Evolutionary conservation across 2,329 filamentous ascomycete genomes (phyloP).

Genomic region (Mollisiaceae sp.): DNA sequence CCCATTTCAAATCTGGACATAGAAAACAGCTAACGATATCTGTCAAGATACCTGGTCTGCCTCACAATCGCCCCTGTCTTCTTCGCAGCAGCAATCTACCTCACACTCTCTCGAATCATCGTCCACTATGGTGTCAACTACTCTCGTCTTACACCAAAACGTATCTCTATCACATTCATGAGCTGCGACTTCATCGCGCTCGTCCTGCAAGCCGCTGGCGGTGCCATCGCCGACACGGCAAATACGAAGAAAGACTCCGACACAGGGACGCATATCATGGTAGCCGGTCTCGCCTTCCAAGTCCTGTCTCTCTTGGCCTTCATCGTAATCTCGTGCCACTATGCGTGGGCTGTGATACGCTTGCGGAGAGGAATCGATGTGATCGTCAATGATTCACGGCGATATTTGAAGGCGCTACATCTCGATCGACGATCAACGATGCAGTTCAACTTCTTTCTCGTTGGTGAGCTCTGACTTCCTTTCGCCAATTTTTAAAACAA

Average conservation of each 20-base stretch:
- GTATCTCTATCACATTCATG: conserved; percentile 52
- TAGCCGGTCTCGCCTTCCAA: conserved; percentile 47
- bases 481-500: background rate
- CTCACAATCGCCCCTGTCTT: conserved; percentile 50
- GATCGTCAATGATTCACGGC: background rate
- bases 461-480: background rate
- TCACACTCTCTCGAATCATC: conserved; percentile 60
- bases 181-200: conserved; percentile 62
- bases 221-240: conserved; percentile 57
- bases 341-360: conserved; percentile 27
- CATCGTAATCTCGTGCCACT: conserved; percentile 24
- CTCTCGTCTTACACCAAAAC: conserved; percentile 50
- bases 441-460: conserved; percentile 5
- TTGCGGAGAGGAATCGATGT: background rate
- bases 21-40: background rate
- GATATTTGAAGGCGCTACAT: background rate
- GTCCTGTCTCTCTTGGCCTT: conserved; percentile 43
- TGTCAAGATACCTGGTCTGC: conserved; percentile 57
- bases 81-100: conserved; percentile 65
- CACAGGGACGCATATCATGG: conserved; percentile 42
- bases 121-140: conserved; percentile 47
- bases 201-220: conserved; percentile 62
- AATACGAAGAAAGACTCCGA: conserved; percentile 29
- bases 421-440: background rate
- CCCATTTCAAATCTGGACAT: background rate